Evolutionary conservation across 2,329 filamentous ascomycete species (phyloP), one percentile per base, ranked within the genome.

Genomic region (Chrysosporium keratinophilum): DNA sequence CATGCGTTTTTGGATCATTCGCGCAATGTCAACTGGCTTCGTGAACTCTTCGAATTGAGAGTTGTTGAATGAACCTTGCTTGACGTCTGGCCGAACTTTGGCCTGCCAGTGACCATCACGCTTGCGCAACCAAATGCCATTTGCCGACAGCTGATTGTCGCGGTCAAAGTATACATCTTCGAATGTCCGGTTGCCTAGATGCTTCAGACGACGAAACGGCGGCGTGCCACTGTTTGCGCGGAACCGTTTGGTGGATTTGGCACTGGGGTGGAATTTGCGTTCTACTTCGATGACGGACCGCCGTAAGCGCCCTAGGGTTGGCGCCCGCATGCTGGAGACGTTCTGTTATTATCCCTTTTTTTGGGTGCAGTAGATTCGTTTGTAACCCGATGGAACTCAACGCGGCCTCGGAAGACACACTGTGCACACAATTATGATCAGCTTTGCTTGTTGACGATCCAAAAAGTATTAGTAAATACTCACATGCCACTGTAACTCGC

Each of bases 81-180:
- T 34, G 14, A 50, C 45, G 31, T 55, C 39, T 23, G 50, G 56
- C 42, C 55, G 57, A 34, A 61, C 40, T 55, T 65, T 67, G 15
- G 63, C 61, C 46, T 64, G 56, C 63, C 63, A 65, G 2, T 55
- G 37, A 17, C 58, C 58, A 54, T 63, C 54, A 23, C 64, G 61
- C 39, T 52, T 55, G 23, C 64, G 59, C 10, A 65, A 37, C 59
- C 61, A 66, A 42, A 65, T 53, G 14, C 63, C 63, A 35, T 57
- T 53, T 23, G 45, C 52, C 12, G 56, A 57, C 31, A 65, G 58
- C 5, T 55, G 39, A 35, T 55, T 57, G 46, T 54, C 46, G 20
- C 52, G 57, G 42, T 67, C 63, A 56, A 59, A 68, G 57, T 67
- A 67, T 14, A 55, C 50, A 48, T 67, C 64, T 43, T 60, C 57